These are phyloP conservation scores for Spathaspora sp. DNA, from an alignment of 1,139 yeast species.

Conservation along the genomic window DNA sequence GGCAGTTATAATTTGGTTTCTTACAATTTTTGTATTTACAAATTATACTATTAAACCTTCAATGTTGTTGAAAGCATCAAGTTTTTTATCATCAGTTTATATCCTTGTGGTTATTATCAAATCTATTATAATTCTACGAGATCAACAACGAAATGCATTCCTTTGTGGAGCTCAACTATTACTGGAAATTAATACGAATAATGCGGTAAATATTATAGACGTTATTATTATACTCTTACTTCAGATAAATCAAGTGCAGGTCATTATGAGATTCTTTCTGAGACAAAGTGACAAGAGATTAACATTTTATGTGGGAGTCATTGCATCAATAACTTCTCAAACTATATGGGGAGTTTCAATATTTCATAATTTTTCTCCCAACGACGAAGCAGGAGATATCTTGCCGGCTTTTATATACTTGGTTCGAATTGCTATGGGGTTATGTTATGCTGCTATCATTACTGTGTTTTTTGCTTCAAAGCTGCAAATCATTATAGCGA, in stretches of 20 bases:
- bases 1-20: constrained; percentile 62
- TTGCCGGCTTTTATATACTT: constrained; percentile 79
- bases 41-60: constrained; percentile 59
- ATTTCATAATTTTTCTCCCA: constrained; percentile 37
- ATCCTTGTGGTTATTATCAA: constrained; percentile 50
- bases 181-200: constrained; percentile 43
- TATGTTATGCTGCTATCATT: constrained; percentile 69
- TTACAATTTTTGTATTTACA: constrained; percentile 63
- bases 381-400: constrained; percentile 53
- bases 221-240: constrained; percentile 59
- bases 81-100: constrained; percentile 53
- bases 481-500: constrained; percentile 53
- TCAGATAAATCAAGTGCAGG: constrained; percentile 75
- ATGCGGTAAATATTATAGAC: constrained; percentile 59
- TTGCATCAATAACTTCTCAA: constrained; percentile 58
- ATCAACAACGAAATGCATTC: constrained; percentile 56
- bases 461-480: constrained; percentile 59
- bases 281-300: constrained; percentile 70
- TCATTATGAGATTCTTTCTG: constrained; percentile 68
- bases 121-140: constrained; percentile 43
- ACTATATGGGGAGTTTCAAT: constrained; percentile 69
- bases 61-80: constrained; percentile 42
- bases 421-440: constrained; percentile 71
- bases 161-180: constrained; percentile 54
- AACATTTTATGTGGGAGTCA: constrained; percentile 60